phyloP scores from a whole-genome alignment of 257 asterid genomes.

The Handroanthus guayacan region DNA sequence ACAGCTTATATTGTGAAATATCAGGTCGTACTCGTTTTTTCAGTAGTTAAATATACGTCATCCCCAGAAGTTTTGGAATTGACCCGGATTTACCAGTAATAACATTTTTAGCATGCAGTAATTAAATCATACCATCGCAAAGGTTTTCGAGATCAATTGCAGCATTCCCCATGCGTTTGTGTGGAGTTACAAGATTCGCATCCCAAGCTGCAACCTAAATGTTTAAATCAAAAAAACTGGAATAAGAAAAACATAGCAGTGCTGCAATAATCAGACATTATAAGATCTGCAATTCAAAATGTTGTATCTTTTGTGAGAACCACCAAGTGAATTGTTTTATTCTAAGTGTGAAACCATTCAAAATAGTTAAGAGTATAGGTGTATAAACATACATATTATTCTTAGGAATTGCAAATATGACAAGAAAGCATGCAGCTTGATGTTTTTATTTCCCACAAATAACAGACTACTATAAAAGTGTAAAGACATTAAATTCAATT shows the following conservation, averaged over 20 bases:
- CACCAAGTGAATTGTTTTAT: background rate
- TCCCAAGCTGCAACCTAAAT: constrained; percentile 98
- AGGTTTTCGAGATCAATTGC: constrained; percentile 67
- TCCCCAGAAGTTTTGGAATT: constrained; percentile 8
- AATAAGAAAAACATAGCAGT: constrained; percentile 2
- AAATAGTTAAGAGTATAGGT: background rate
- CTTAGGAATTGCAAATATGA: background rate
- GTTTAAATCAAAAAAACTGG: background rate
- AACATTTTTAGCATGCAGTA: constrained; percentile 29
- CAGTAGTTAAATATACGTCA: background rate
- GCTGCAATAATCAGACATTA: constrained; percentile 24
- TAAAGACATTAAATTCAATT: background rate
- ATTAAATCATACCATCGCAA: constrained; percentile 73
- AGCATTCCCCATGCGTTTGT: constrained; percentile 98
- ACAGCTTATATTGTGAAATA: constrained; percentile 21
- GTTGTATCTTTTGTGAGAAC: constrained; percentile 12
- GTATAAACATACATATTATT: background rate
- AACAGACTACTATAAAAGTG: background rate
- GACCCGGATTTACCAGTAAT: background rate
- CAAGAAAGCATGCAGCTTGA: background rate
- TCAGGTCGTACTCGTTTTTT: constrained; percentile 14
- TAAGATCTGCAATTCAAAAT: background rate
- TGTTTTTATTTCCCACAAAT: background rate
- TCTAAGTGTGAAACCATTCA: constrained; percentile 8
- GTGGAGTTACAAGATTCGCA: constrained; percentile 96